phyloP scores from a whole-genome alignment of 202 grass and related monocot genomes.

The Musa balbisiana region DNA sequence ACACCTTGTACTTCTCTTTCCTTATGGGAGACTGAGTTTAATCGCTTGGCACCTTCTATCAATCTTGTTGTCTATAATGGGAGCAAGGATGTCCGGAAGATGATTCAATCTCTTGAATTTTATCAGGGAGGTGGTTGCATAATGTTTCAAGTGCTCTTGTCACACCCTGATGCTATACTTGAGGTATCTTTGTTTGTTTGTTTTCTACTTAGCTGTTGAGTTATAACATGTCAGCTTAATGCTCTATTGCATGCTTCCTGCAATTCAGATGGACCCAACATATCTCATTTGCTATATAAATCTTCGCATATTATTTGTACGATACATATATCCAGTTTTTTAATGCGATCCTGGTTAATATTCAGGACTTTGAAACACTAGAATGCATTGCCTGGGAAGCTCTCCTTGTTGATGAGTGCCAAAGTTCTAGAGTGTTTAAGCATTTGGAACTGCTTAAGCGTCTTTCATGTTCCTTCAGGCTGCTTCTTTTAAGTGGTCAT shows the following conservation, averaged over 20 bases:
- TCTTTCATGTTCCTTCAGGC: conserved; percentile 43
- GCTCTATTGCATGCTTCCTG: not conserved
- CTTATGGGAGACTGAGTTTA: conserved; percentile 57
- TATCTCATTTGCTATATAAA: not conserved
- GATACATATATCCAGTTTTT: not conserved
- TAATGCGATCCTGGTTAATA: not conserved
- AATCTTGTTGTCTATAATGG: conserved; percentile 53
- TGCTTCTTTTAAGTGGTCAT: conserved; percentile 55
- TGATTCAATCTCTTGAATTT: conserved; percentile 48
- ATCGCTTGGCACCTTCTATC: conserved; percentile 51
- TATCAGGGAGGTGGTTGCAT: conserved; percentile 30
- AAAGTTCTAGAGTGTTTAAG: conserved; percentile 26
- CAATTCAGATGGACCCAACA: not conserved
- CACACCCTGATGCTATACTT: conserved; percentile 55
- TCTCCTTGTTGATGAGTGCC: conserved; percentile 59
- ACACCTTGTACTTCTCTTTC: conserved; percentile 36
- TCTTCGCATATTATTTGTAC: not conserved
- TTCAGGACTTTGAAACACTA: conserved; percentile 52
- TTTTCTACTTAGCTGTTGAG: conserved; percentile 19
- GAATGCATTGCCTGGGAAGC: conserved; percentile 52
- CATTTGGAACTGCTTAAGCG: conserved; percentile 40
- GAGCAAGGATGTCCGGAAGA: conserved; percentile 34
- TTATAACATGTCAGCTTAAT: not conserved
- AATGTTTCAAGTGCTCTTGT: conserved; percentile 64
- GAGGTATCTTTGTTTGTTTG: conserved; percentile 36